Percentiles rank a stretch among this genome's conserved stretches.
phyloP scores from a whole-genome alignment of 257 asterid species.

The Nicotiana undulata region DNA sequence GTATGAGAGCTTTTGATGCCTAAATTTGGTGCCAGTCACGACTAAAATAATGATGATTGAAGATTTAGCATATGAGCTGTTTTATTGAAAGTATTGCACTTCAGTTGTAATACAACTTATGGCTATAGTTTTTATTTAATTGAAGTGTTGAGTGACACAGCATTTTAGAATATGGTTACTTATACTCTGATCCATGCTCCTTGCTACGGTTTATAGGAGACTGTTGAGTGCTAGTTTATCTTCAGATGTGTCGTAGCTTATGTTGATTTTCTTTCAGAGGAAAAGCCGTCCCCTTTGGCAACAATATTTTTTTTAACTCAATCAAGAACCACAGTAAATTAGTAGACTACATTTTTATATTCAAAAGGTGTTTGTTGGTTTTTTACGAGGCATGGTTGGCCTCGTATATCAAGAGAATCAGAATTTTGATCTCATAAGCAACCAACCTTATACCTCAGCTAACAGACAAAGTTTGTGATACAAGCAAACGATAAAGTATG shows the following conservation, averaged over 20 bases:
- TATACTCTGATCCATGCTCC: not conserved
- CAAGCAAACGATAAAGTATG: conserved; percentile 9
- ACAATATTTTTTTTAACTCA: not conserved
- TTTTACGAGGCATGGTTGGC: not conserved
- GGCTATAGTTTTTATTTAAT: not conserved
- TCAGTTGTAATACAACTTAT: not conserved
- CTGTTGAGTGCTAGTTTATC: not conserved
- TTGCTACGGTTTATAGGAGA: not conserved
- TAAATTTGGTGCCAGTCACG: not conserved
- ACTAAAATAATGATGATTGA: no score
- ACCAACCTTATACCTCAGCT: not conserved
- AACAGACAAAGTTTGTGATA: not conserved
- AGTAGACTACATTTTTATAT: no score
- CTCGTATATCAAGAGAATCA: not conserved
- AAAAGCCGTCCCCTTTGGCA: not conserved
- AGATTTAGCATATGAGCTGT: not conserved
- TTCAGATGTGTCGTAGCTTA: not conserved
- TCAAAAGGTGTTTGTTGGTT: not conserved
- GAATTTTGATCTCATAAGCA: not conserved
- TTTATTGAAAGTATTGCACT: not conserved
- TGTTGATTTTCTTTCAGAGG: not conserved
- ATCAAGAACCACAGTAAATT: not conserved
- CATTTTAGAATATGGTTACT: not conserved
- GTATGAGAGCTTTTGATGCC: not conserved
- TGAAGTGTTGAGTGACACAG: not conserved